phyloP scores from a whole-genome alignment of 1,139 yeast genomes.

The Geotrichum restrictum region DNA sequence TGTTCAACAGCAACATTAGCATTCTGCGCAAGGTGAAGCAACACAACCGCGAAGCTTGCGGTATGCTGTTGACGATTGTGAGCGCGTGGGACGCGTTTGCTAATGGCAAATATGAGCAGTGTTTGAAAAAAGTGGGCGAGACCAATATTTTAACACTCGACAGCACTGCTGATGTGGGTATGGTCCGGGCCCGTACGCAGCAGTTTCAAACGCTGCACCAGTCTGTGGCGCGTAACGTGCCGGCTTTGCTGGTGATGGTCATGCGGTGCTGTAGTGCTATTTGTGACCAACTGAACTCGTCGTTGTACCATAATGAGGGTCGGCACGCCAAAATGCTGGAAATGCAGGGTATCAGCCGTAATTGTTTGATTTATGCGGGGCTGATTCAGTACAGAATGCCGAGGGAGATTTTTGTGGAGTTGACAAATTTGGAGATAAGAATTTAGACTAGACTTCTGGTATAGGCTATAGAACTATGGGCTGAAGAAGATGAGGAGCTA shows the following conservation, averaged over 20 bases:
- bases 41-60: slow-evolving; percentile 52
- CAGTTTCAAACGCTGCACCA: slow-evolving; percentile 62
- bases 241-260: slow-evolving; percentile 71
- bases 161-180: slow-evolving; percentile 44
- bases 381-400: slow-evolving; percentile 96
- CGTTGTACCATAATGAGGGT: slow-evolving; percentile 47
- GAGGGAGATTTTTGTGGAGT: slow-evolving; percentile 46
- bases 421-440: slow-evolving; percentile 14
- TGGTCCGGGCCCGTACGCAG: slow-evolving; percentile 53
- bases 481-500: too few species aligned
- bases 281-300: slow-evolving; percentile 48
- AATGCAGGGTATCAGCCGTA: slow-evolving; percentile 66
- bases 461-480: neutral
- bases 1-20: slow-evolving; percentile 37
- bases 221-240: slow-evolving; percentile 71
- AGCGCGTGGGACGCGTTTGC: slow-evolving; percentile 62
- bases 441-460: slow-evolving; percentile 1
- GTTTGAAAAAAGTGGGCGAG: slow-evolving; percentile 52
- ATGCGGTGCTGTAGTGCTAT: slow-evolving; percentile 74
- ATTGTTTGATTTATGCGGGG: slow-evolving; percentile 92
- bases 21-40: slow-evolving; percentile 35
- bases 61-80: slow-evolving; percentile 60
- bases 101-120: slow-evolving; percentile 56
- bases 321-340: slow-evolving; percentile 51
- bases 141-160: slow-evolving; percentile 66